Percentiles rank a stretch among this genome's conserved stretches.
Evolutionary conservation across 1,284 basidiomycete genomes (phyloP).

Genomic region (Apiotrichum brassicae): DNA sequence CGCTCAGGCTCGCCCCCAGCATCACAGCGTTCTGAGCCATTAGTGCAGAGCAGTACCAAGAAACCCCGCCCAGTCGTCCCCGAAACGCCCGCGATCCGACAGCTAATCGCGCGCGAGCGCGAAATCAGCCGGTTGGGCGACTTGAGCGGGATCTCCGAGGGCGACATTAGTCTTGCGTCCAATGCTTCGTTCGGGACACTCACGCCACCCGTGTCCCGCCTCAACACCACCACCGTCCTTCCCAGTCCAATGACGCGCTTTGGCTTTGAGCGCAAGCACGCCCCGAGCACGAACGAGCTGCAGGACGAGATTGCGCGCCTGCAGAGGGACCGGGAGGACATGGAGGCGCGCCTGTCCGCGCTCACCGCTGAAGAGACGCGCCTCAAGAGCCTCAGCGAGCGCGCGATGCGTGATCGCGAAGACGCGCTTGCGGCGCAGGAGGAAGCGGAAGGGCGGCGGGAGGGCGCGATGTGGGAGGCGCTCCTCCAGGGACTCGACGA

Average conservation of each 20-base stretch:
- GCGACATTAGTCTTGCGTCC: slow-evolving; percentile 11
- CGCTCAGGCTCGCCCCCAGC: background rate
- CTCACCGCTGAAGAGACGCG: slow-evolving; percentile 7
- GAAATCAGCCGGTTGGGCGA: background rate
- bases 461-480: slow-evolving; percentile 10
- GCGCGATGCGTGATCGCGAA: slow-evolving; percentile 8
- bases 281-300: background rate
- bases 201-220: slow-evolving; percentile 6
- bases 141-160: slow-evolving; percentile 5
- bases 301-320: slow-evolving; percentile 4
- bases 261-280: background rate
- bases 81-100: slow-evolving; percentile 10
- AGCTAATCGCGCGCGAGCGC: slow-evolving; percentile 6
- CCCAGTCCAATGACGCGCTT: background rate
- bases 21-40: no score
- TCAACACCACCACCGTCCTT: background rate
- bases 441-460: slow-evolving; percentile 1
- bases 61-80: background rate
- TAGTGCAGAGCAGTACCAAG: background rate
- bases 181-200: slow-evolving; percentile 8
- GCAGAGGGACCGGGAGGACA: slow-evolving; percentile 3
- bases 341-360: slow-evolving; percentile 6
- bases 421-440: slow-evolving; percentile 1
- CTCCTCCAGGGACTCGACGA: slow-evolving; percentile 8
- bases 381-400: slow-evolving; percentile 1